Base-by-base conservation (phyloP, 1,139 yeast genomes). In the Magnusiomyces tetraspermus region DNA sequence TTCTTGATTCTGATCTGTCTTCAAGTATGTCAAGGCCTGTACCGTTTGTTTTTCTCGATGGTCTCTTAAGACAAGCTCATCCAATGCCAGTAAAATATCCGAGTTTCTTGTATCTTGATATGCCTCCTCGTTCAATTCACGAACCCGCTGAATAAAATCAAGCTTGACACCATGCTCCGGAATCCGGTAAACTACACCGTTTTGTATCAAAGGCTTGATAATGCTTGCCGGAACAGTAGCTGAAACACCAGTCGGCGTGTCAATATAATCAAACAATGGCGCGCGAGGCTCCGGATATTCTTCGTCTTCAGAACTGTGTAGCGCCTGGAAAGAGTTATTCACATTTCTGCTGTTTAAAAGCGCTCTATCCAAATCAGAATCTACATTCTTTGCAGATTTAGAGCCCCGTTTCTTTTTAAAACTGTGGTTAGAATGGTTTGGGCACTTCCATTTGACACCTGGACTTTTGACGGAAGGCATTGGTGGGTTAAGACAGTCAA, bases 371-470 rank as follows among this genome's bases (percentile, higher is more conserved):
- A 82, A 73, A 43, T 76, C 69, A 42, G 84, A 77, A 59, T 82
- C 83, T 44, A 79, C 67, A 19, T 78, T 69, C 28, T 72, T 67
- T 53, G 85, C 74, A 60, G 77, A 77, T 58, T 78, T 74, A 60
- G 85, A 75, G 54, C 79, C 76, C 31, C 88, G 61, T 28, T 62
- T 55, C 55, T 54, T 61, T 21, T 45, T 33, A 67, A 26, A 49
- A 17, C 28, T 46, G 28, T 54, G 46, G 48, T 80, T 86, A 15
- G 81, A 78, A 68, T 92, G 98, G 61, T 86, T 82, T 0, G 97
- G 98, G 65, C 98, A 92, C 68, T 81, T 82, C 98, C 98, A 92
- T 63, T 86, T 86, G 44, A 78, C 76, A 1, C 95, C 94, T 42
- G 87, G 69, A 26, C 85, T 80, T 62, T 88, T 87, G 15, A 84